Base-by-base conservation (phyloP, 1,139 yeast species). In the Suhomyces yuchorum region DNA sequence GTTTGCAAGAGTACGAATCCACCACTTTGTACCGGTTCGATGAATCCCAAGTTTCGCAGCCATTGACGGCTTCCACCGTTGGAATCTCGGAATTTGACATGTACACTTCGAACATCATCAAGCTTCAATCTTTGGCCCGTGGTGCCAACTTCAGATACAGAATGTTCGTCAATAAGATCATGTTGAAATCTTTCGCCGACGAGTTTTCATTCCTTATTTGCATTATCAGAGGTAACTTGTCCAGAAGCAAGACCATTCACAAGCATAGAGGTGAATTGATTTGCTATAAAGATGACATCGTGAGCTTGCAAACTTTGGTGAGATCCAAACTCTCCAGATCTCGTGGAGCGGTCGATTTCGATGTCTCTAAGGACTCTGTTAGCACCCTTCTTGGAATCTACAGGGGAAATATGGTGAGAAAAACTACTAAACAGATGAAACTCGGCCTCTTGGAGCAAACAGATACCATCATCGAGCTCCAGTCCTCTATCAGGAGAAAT, bases 91-190 rank as follows among this genome's bases (percentile, higher is more conserved):
- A 33, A 11, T 30, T 48, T 14, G 51, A 45, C 9, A 17, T 12
- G 5, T 59, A 67, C 42, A 43, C 58, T 2, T 22, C 53, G 4
- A 61, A 71, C 46, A 60, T 75, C 38, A 60, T 74, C 59, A 66
- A 68, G 49, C 68, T 86, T 26, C 93, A 87, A 61, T 77, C 90
- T 0, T 66, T 83, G 26, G 76, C 86, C 8, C 72, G 87, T 55
- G 93, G 92, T 23, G 84, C 87, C 1, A 73, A 80, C 46, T 68
- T 81, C 52, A 74, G 95, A 43, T 87, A 84, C 61, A 68, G 68
- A 23, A 71, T 84, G 71, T 84, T 82, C 63, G 85, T 85, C 36
- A 78, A 80, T 56, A 77, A 73, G 49, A 81, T 82, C 52, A 78
- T 83, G 75, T 60, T 84, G 34, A 79, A 78, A 54, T 81, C 85